Conservation (phyloP, 2,329 filamentous ascomycete species). For the Fusarium sp. region DNA sequence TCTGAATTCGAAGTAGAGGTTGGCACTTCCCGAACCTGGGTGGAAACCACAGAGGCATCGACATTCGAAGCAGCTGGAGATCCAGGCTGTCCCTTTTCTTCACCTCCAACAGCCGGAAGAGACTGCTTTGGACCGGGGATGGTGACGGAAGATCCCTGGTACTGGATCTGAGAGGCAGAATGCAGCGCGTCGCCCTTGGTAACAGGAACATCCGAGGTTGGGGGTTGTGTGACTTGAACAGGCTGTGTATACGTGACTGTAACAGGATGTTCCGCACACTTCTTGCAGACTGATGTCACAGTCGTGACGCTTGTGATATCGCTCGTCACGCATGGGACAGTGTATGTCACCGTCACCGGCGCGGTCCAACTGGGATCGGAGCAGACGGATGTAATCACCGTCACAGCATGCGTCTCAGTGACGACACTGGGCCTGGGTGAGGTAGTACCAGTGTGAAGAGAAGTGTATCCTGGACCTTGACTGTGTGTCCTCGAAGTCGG, state of each 20-base stretch:
- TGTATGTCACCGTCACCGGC: neutral
- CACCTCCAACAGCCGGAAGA: neutral
- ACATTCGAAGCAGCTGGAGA: neutral
- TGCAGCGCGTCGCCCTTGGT: neutral
- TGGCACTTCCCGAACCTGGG: neutral
- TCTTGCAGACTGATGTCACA: neutral
- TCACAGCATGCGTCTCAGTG: neutral
- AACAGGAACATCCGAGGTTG: neutral
- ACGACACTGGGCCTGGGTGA: neutral
- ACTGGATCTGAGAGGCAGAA: neutral
- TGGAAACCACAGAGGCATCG: neutral
- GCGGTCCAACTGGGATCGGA: neutral
- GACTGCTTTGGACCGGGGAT: neutral
- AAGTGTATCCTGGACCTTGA: neutral
- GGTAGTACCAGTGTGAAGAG: neutral
- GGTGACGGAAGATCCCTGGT: neutral
- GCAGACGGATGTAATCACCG: neutral
- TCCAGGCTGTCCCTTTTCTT: rapidly evolving
- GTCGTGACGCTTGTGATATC: neutral
- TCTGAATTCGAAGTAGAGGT: neutral
- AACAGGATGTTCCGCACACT: neutral
- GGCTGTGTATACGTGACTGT: neutral
- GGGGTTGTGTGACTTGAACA: neutral
- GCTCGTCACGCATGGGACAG: neutral
- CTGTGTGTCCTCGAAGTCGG: neutral